Conservation (phyloP, 257 asterid species). For the Solanum sitiens region DNA sequence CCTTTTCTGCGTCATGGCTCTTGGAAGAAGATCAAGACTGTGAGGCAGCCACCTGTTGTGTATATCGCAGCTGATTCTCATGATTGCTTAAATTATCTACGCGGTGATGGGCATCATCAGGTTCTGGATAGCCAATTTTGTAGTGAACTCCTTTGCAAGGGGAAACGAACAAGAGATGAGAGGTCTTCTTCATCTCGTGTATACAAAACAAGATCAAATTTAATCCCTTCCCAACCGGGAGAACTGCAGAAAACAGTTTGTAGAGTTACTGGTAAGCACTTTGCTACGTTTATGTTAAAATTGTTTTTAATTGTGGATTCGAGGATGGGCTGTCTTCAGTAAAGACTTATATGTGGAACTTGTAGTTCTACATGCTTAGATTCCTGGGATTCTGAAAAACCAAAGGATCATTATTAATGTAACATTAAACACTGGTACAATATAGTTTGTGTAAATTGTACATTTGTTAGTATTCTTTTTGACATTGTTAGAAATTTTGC, state of each 20-base stretch:
- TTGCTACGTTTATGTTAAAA: background rate
- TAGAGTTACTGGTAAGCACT: slow-evolving; percentile 4
- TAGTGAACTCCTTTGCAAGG: slow-evolving; percentile 3
- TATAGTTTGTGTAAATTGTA: background rate
- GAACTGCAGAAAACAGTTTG: slow-evolving; percentile 5
- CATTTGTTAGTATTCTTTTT: background rate
- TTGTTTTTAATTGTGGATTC: background rate
- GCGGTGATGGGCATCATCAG: background rate
- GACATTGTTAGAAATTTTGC: background rate
- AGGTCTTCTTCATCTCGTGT: slow-evolving; percentile 11
- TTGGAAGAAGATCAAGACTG: slow-evolving; percentile 20
- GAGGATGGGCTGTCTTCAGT: background rate
- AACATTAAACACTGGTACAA: background rate
- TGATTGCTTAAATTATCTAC: slow-evolving; percentile 9
- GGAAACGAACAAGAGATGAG: slow-evolving; percentile 14
- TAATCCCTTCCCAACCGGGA: background rate
- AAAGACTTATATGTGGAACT: background rate
- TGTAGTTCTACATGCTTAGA: background rate
- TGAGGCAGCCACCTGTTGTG: slow-evolving; percentile 13
- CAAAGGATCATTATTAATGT: background rate
- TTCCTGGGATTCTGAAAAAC: background rate
- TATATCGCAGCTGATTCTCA: slow-evolving; percentile 22
- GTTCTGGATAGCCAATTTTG: background rate
- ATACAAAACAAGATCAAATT: slow-evolving; percentile 11
- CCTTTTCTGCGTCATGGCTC: slow-evolving; percentile 17